A percentile compares a stretch with the other conserved stretches of the same genome.
Evolutionary conservation across 108 stramenopile species (phyloP).

Genomic region (Schizochytrium sp.): DNA sequence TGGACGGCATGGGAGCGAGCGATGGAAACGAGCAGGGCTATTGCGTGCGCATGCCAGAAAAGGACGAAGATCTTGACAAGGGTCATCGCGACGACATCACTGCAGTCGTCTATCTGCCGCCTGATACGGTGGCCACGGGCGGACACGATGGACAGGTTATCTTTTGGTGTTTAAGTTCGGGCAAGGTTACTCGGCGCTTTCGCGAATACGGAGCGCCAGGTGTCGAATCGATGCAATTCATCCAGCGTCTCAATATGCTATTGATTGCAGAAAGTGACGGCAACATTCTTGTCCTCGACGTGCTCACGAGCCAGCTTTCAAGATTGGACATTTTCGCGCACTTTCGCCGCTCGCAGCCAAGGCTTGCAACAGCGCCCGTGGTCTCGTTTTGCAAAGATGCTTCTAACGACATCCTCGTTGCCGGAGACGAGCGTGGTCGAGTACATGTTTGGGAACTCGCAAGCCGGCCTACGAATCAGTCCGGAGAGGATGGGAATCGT

Average conservation of each 20-base stretch:
- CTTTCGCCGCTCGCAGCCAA: neutral
- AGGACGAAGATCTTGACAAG: neutral
- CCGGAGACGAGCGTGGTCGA: neutral
- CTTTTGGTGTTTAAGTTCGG: constrained; percentile 28
- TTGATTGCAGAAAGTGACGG: constrained; percentile 13
- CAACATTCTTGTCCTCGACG: neutral
- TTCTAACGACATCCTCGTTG: neutral
- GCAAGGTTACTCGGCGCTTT: constrained; percentile 4
- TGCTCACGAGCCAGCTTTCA: neutral
- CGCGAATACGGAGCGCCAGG: neutral
- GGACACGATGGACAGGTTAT: constrained; percentile 35
- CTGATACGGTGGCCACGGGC: constrained; percentile 32
- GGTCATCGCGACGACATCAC: constrained; percentile 35
- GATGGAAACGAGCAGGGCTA: neutral
- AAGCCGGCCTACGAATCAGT: neutral
- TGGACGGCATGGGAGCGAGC: constrained; percentile 9
- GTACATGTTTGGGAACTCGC: neutral
- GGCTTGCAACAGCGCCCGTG: neutral
- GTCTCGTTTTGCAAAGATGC: neutral
- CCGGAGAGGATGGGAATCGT: too few species aligned
- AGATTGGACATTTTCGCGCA: neutral
- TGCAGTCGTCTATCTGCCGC: constrained; percentile 22
- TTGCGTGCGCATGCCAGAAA: neutral
- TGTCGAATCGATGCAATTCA: constrained; percentile 9
- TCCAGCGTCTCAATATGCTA: neutral